Conservation (phyloP, 2,329 filamentous ascomycete species). For the Metarhizium robertsii region DNA sequence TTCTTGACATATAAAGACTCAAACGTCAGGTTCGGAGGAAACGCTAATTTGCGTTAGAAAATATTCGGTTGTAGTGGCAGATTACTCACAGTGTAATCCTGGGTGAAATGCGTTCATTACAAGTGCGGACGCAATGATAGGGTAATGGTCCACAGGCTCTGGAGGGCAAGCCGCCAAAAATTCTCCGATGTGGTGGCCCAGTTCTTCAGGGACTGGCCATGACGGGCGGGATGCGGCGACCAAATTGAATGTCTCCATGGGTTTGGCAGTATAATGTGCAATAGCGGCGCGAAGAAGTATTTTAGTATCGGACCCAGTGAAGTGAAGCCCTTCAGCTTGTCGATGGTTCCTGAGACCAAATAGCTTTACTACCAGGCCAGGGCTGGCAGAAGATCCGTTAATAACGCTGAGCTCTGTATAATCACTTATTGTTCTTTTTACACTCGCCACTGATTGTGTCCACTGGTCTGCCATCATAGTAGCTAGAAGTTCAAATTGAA, state of each 20-base stretch:
- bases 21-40: background rate
- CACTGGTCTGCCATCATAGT: background rate
- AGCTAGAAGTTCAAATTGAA: background rate
- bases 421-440: background rate
- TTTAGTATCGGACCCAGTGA: background rate
- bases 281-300: background rate
- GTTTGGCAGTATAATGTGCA: background rate
- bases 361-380: background rate
- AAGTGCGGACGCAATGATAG: background rate
- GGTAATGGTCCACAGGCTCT: background rate
- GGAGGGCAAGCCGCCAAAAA: background rate
- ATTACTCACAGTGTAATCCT: background rate
- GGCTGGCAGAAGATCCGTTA: background rate
- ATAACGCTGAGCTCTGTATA: background rate
- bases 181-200: background rate
- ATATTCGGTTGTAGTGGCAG: background rate
- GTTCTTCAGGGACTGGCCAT: background rate
- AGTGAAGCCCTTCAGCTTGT: background rate
- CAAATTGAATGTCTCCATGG: background rate
- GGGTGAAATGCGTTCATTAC: background rate
- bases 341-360: background rate
- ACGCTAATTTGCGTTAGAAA: background rate
- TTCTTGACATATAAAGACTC: background rate
- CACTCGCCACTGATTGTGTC: background rate
- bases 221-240: background rate